phyloP scores from a whole-genome alignment of 371 early-diverging fungal species.

The Dichotomocladium elegans region DNA sequence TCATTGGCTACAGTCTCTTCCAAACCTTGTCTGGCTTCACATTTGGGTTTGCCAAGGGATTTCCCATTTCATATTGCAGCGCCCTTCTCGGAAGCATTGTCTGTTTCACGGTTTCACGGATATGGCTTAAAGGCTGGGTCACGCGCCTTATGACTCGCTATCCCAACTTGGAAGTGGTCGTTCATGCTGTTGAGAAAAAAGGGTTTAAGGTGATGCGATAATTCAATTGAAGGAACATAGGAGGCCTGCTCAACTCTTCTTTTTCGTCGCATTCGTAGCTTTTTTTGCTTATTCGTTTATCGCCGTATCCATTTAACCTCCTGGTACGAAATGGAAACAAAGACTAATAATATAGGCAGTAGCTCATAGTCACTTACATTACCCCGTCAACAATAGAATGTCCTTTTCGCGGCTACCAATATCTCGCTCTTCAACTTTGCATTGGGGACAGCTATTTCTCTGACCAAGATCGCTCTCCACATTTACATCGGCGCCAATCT shows the following conservation, averaged over 20 bases:
- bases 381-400: constrained; percentile 32
- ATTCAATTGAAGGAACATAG: neutral
- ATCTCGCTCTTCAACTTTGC: constrained; percentile 53
- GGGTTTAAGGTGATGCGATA: constrained; percentile 57
- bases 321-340: too few species aligned
- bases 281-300: constrained; percentile 63
- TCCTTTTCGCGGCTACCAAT: constrained; percentile 61
- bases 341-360: neutral
- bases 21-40: constrained; percentile 66
- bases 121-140: constrained; percentile 50
- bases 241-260: neutral
- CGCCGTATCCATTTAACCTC: constrained; percentile 78
- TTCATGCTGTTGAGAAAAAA: constrained; percentile 64
- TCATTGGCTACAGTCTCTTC: constrained; percentile 65
- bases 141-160: constrained; percentile 46
- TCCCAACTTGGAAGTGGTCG: constrained; percentile 52
- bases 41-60: constrained; percentile 60
- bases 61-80: constrained; percentile 55
- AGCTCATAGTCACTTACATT: neutral
- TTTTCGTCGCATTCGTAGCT: constrained; percentile 30
- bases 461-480: constrained; percentile 62
- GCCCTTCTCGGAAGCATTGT: constrained; percentile 55
- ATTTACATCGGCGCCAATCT: constrained; percentile 73
- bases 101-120: constrained; percentile 59
- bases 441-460: constrained; percentile 61